Percentiles rank a stretch among this genome's conserved stretches.
Evolutionary conservation across 169 alveolate species (phyloP).

Genomic region (Eimeria brunetti): DNA sequence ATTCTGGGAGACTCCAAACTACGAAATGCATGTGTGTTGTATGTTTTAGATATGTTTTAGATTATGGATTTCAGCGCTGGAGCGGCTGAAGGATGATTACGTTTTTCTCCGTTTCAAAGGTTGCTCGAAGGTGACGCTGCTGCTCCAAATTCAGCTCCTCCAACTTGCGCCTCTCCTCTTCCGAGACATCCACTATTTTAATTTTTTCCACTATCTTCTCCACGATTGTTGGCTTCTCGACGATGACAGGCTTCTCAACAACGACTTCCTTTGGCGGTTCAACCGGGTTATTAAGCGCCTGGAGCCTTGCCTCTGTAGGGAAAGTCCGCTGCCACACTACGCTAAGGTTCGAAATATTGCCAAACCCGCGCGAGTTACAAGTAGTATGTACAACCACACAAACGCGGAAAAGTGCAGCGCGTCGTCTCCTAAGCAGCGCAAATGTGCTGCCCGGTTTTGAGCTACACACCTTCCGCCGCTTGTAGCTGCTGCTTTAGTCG

Average conservation of each 20-base stretch:
- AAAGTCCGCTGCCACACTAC: not conserved
- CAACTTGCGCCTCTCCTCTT: slow-evolving; percentile 49
- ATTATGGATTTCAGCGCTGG: not conserved
- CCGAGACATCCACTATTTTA: slow-evolving; percentile 31
- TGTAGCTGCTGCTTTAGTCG: slow-evolving; percentile 85
- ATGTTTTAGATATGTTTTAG: not conserved
- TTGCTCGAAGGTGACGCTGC: slow-evolving; percentile 53
- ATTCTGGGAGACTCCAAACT: not conserved
- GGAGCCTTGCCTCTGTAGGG: not conserved
- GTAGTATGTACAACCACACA: not conserved
- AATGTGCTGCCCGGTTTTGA: no score
- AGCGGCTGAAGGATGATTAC: not conserved
- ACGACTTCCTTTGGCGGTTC: slow-evolving; percentile 8
- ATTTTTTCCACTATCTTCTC: slow-evolving; percentile 27
- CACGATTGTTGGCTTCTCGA: slow-evolving; percentile 1
- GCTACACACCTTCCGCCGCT: slow-evolving; percentile 70
- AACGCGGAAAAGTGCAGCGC: not conserved
- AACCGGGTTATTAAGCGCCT: not conserved
- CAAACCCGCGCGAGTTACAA: not conserved
- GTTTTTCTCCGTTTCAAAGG: slow-evolving; percentile 41
- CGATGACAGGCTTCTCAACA: slow-evolving; percentile 35
- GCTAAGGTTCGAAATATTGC: not conserved
- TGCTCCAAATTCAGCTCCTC: slow-evolving; percentile 21
- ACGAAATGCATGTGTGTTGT: not conserved
- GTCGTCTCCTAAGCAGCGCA: not conserved